Conservation (phyloP, 1,284 basidiomycete genomes). For the Puccinia sorghi region DNA sequence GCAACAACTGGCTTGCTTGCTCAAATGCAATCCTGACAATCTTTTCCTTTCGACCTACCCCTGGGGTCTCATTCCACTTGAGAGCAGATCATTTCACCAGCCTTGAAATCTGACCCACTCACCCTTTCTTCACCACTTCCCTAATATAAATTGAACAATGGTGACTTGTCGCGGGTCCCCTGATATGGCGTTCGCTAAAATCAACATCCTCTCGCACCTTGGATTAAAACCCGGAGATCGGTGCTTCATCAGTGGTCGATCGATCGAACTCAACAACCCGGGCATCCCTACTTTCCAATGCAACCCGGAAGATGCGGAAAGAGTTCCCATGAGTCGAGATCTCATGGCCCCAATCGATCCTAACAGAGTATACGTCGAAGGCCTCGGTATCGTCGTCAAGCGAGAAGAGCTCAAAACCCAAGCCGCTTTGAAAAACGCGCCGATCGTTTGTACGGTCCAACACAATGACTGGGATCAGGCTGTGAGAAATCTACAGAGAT, state of each 20-base stretch:
- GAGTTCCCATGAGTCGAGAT: not conserved
- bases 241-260: not conserved
- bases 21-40: not conserved
- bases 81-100: not conserved
- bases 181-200: not conserved
- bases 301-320: not conserved
- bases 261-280: not conserved
- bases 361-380: not conserved
- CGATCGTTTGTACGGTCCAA: not conserved
- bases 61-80: not conserved
- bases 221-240: slow-evolving; percentile 2
- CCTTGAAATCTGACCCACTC: not conserved
- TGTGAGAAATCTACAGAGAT: not conserved
- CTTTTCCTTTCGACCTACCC: not conserved
- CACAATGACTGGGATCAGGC: slow-evolving; percentile 12
- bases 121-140: not conserved
- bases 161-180: not conserved
- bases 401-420: slow-evolving; percentile 15
- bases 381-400: slow-evolving; percentile 8
- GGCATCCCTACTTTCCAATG: not conserved
- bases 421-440: not conserved
- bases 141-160: not conserved
- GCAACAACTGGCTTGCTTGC: not conserved
- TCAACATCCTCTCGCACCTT: not conserved
- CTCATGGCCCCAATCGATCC: not conserved